A percentile compares a stretch with the other conserved stretches of the same genome.
These are phyloP conservation scores for Taiozyma sp. DNA, from an alignment of 1,139 yeast species.

Conservation along the genomic window DNA sequence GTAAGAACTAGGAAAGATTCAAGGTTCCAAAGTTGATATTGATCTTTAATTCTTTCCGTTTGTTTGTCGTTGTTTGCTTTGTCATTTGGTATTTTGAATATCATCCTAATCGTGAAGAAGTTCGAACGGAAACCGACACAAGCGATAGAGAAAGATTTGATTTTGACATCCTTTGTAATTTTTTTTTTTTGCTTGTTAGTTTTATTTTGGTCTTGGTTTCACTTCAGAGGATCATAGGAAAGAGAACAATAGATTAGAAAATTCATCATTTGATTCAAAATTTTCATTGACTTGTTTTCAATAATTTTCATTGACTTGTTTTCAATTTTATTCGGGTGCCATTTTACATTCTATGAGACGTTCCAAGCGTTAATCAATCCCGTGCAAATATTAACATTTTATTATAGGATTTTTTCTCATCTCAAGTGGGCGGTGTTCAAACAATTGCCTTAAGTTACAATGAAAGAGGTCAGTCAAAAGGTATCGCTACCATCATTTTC, in stretches of 20 bases:
- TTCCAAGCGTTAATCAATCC: neutral
- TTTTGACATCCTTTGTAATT: neutral
- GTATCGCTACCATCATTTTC: conserved; percentile 86
- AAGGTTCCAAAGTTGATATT: neutral
- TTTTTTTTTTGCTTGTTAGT: neutral
- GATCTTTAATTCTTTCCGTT: neutral
- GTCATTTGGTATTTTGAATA: neutral
- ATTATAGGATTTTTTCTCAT: conserved; percentile 78
- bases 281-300: neutral
- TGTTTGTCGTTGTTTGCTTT: neutral
- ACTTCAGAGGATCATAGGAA: neutral
- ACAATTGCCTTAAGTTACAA: conserved; percentile 74
- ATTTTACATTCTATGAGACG: neutral
- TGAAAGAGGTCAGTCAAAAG: conserved; percentile 86
- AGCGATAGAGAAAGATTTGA: neutral
- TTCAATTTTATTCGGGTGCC: conserved; percentile 1
- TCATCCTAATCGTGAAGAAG: neutral
- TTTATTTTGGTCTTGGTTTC: neutral
- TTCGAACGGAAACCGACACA: neutral
- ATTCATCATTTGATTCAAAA: neutral
- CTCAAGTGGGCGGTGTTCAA: conserved; percentile 83
- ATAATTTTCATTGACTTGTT: conserved; percentile 8
- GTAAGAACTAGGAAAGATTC: neutral
- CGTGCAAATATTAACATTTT: conserved; percentile 8
- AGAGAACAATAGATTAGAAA: neutral